Conservation (phyloP, 176 grass and related monocot species). For the Oryza rufipogon region DNA sequence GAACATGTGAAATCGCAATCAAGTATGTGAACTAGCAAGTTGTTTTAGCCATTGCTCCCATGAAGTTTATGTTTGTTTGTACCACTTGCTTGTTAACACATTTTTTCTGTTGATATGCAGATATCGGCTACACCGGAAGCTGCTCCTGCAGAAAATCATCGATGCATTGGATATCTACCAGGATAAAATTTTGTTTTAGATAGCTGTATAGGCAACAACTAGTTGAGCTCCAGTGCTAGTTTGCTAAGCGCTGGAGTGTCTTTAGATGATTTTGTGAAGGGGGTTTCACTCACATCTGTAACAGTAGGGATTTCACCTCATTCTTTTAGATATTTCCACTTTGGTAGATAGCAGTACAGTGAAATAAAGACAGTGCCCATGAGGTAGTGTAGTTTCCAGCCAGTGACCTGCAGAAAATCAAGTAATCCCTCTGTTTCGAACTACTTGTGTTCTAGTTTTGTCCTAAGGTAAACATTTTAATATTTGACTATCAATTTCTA, state of each 20-base stretch:
- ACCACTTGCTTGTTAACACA: slow-evolving; percentile 8
- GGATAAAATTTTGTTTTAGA: slow-evolving; percentile 77
- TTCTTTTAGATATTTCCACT: neutral
- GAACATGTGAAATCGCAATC: slow-evolving; percentile 73
- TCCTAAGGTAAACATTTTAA: too few relatives aligned
- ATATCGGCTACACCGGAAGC: slow-evolving; percentile 83
- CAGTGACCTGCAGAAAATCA: neutral
- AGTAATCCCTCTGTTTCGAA: too few relatives aligned
- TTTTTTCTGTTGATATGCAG: slow-evolving; percentile 38
- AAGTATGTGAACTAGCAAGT: slow-evolving; percentile 52
- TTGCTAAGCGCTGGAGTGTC: slow-evolving; percentile 6
- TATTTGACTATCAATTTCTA: too few relatives aligned
- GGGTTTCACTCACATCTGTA: neutral
- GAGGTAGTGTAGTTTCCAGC: neutral
- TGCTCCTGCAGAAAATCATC: slow-evolving; percentile 79
- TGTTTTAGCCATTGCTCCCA: neutral
- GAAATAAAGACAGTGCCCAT: neutral
- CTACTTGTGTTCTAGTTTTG: too few relatives aligned
- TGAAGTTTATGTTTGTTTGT: neutral
- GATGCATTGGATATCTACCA: slow-evolving; percentile 80
- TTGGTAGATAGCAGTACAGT: neutral
- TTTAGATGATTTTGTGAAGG: slow-evolving; percentile 23
- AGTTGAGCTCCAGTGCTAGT: neutral
- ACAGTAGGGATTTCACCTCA: neutral
- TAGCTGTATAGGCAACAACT: slow-evolving; percentile 18